Percentiles rank a stretch among this genome's conserved stretches.
phyloP scores from a whole-genome alignment of 805 yeast genomes.

The Cyberlindnera mycetangii region DNA sequence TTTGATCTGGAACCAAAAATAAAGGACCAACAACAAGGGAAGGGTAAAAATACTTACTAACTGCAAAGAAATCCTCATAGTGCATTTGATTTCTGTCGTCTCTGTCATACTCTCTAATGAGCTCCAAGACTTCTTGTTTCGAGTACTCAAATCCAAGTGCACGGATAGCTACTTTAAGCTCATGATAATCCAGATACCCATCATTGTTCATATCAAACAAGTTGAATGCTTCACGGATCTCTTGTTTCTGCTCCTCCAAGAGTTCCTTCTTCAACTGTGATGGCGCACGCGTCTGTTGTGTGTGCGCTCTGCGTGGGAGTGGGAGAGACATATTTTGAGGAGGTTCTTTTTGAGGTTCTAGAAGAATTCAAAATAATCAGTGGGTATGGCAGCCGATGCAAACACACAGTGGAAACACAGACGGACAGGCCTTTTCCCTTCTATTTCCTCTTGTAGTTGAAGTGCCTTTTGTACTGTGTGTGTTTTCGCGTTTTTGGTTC shows the following conservation, averaged over 20 bases:
- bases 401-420: neutral
- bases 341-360: neutral
- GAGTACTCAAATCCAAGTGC: slow-evolving; percentile 89
- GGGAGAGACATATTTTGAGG: slow-evolving; percentile 14
- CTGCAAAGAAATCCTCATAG: slow-evolving; percentile 74
- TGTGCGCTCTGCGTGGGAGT: slow-evolving; percentile 15
- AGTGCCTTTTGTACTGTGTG: too few relatives aligned
- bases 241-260: slow-evolving; percentile 84
- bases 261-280: slow-evolving; percentile 58
- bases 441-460: too few relatives aligned
- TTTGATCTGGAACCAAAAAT: neutral
- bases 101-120: slow-evolving; percentile 78
- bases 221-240: slow-evolving; percentile 87
- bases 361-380: too few relatives aligned
- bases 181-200: slow-evolving; percentile 88
- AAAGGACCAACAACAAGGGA: too few relatives aligned
- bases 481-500: too few relatives aligned
- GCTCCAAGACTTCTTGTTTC: slow-evolving; percentile 68
- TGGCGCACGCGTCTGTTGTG: slow-evolving; percentile 21
- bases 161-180: slow-evolving; percentile 81
- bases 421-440: too few relatives aligned
- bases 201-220: slow-evolving; percentile 92
- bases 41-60: slow-evolving; percentile 57
- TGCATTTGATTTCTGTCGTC: slow-evolving; percentile 70
- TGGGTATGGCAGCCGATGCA: too few relatives aligned